phyloP scores from a whole-genome alignment of 208 protist genomes.

The Acanthamoeba triangularis region DNA sequence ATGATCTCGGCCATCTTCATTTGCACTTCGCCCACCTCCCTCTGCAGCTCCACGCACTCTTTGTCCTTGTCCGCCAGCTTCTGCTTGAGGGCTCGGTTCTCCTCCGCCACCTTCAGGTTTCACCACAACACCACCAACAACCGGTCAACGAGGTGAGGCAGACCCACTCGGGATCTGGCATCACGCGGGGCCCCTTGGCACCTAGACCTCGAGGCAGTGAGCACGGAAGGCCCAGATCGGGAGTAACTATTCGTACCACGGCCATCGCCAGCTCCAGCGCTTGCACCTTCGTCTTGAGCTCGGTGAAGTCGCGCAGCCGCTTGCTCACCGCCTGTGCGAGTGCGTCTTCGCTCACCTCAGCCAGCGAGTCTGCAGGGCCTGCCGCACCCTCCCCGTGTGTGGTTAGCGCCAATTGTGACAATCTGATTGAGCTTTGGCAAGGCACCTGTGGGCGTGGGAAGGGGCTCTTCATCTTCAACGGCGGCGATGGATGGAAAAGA shows the following conservation, averaged over 20 bases:
- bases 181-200: not conserved
- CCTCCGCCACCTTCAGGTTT: not conserved
- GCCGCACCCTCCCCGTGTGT: not conserved
- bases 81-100: not conserved
- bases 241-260: not conserved
- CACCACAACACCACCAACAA: not conserved
- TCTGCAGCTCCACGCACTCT: slow-evolving; percentile 30
- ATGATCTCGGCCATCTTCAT: slow-evolving; percentile 50
- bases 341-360: not conserved
- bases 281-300: not conserved
- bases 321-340: not conserved
- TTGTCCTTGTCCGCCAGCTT: slow-evolving; percentile 1
- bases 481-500: not conserved
- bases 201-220: not conserved
- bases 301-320: not conserved
- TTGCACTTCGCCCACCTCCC: slow-evolving; percentile 16
- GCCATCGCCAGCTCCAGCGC: not conserved
- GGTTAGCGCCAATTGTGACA: not conserved
- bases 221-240: not conserved
- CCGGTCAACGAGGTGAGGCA: too few relatives aligned
- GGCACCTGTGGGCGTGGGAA: not conserved
- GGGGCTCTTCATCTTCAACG: slow-evolving; percentile 6
- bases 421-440: not conserved
- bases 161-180: not conserved
- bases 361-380: not conserved